phyloP scores from a whole-genome alignment of 768 basidiomycete species.

The Suillus fuscotomentosus region DNA sequence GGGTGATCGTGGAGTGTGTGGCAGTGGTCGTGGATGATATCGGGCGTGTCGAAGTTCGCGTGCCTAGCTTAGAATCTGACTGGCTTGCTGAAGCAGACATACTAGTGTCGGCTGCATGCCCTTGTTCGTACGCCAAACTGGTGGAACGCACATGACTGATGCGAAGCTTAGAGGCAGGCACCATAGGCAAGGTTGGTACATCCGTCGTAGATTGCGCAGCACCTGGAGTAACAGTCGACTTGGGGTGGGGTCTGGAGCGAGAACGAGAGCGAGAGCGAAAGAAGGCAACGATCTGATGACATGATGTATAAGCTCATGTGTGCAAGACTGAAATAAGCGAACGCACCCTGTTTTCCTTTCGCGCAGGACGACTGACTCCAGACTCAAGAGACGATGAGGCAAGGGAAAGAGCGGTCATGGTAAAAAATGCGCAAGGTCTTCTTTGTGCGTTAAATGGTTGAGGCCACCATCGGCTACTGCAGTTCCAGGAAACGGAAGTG shows the following conservation, averaged over 20 bases:
- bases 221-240: conserved; percentile 3
- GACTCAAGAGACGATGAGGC: conserved; percentile 6
- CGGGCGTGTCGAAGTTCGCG: conserved; percentile 56
- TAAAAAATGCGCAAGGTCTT: conserved; percentile 1
- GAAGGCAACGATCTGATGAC: conserved; percentile 57
- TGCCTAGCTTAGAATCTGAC: conserved; percentile 34
- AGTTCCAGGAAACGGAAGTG: conserved; percentile 3
- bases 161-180: conserved; percentile 7
- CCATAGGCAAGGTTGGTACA: conserved; percentile 16
- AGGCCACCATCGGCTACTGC: conserved; percentile 5
- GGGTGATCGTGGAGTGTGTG: conserved; percentile 60
- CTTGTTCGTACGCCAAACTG: conserved; percentile 7
- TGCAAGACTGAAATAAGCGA: background rate
- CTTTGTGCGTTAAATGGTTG: conserved; percentile 9
- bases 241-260: conserved; percentile 31
- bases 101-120: conserved; percentile 5
- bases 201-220: conserved; percentile 7
- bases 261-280: conserved; percentile 59
- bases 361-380: conserved; percentile 4
- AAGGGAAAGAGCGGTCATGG: conserved; percentile 11
- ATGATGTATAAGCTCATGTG: background rate
- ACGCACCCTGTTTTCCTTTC: conserved; percentile 48
- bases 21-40: conserved; percentile 64
- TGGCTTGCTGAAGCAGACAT: conserved; percentile 19
- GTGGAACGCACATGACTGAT: conserved; percentile 17